Evolutionary conservation across 1,139 yeast species (phyloP).

Genomic region (Pichia sp.): DNA sequence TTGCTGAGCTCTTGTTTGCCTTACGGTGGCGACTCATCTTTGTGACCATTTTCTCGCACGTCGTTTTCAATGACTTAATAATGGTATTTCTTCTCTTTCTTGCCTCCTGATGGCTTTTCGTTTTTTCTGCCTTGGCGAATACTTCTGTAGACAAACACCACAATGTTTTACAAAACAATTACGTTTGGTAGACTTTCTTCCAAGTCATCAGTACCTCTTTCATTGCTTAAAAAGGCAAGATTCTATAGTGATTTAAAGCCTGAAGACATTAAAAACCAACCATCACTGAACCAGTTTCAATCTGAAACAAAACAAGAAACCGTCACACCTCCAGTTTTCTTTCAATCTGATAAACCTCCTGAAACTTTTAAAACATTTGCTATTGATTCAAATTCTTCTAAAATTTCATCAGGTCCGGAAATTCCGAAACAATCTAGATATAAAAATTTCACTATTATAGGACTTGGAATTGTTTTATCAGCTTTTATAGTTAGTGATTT

Average conservation of each 20-base stretch:
- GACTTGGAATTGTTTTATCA: slow-evolving; percentile 2
- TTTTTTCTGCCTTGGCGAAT: no score
- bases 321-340: slow-evolving; percentile 10
- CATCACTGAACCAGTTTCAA: slow-evolving; percentile 30
- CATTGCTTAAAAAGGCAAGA: not conserved
- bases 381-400: not conserved
- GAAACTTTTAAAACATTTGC: slow-evolving; percentile 7
- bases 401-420: not conserved
- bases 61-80: no score
- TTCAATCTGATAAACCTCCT: slow-evolving; percentile 13
- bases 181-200: no score
- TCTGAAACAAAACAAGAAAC: slow-evolving; percentile 12
- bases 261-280: slow-evolving; percentile 12
- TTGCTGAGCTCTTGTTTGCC: no score
- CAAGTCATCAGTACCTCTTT: no score
- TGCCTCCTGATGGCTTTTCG: no score
- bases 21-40: no score
- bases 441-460: not conserved
- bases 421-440: slow-evolving; percentile 3
- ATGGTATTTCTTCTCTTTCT: no score
- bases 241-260: slow-evolving; percentile 5
- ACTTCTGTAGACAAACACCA: no score
- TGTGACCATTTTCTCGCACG: no score
- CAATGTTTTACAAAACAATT: no score
- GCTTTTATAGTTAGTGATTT: slow-evolving; percentile 7